phyloP scores from a whole-genome alignment of 2,329 filamentous ascomycete species.

The Aspergillus transmontanensis region DNA sequence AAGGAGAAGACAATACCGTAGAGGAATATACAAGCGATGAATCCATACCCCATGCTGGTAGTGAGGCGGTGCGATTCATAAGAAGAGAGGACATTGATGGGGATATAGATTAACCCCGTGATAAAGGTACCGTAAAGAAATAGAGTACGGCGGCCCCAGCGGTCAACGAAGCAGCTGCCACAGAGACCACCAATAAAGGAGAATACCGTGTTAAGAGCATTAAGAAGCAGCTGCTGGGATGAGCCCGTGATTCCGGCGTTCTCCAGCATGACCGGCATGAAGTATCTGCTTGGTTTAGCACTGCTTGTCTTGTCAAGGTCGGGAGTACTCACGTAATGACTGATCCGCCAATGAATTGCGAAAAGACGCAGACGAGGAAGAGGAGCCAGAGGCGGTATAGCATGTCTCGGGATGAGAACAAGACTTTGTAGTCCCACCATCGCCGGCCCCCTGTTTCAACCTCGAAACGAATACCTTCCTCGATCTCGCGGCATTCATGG shows the following conservation, averaged over 20 bases:
- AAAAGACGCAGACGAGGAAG: slow-evolving; percentile 13
- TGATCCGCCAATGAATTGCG: slow-evolving; percentile 11
- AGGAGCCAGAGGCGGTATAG: slow-evolving; percentile 12
- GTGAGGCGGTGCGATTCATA: neutral
- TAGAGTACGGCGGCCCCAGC: slow-evolving; percentile 12
- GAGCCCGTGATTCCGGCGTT: slow-evolving; percentile 10
- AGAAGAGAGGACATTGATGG: slow-evolving; percentile 11
- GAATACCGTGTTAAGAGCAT: slow-evolving; percentile 11
- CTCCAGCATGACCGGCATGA: slow-evolving; percentile 13
- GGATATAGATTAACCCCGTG: slow-evolving; percentile 13
- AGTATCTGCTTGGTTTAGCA: slow-evolving; percentile 5
- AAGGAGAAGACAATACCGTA: slow-evolving; percentile 11
- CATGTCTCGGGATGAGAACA: slow-evolving; percentile 10
- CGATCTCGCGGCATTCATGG: slow-evolving; percentile 29
- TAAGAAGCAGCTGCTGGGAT: slow-evolving; percentile 10
- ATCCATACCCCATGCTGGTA: slow-evolving; percentile 12
- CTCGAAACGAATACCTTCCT: slow-evolving; percentile 12
- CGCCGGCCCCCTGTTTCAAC: slow-evolving; percentile 7
- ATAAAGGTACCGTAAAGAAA: slow-evolving; percentile 14
- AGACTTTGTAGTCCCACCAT: slow-evolving; percentile 13
- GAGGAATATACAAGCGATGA: slow-evolving; percentile 13
- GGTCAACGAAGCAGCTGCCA: slow-evolving; percentile 12
- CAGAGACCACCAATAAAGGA: slow-evolving; percentile 10
- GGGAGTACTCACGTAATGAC: slow-evolving; percentile 11
- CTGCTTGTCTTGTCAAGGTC: neutral